Base-by-base conservation (phyloP, 345 rosid genomes). In the Pistacia vera region DNA sequence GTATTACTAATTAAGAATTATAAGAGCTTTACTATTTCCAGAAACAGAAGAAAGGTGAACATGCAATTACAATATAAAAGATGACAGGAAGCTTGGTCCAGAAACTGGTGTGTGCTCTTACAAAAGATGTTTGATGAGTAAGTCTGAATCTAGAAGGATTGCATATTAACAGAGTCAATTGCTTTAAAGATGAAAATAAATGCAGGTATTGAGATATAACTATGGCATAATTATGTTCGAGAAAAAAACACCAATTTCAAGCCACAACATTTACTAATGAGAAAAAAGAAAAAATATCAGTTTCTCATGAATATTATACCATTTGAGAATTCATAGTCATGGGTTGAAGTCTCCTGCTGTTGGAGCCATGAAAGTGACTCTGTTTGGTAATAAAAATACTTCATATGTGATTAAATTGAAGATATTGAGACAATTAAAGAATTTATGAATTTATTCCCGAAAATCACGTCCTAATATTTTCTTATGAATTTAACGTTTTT, bases 91-190 rank as follows among this genome's bases (percentile, higher is more conserved):
- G 87, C 77, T 92, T 80, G 8, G 97, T 93, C 98, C 98, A 90
- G 89, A 91, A 95, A 80, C 95, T 90, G 22, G 86, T 89, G 78
- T 93, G 98, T 7, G 90, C 92, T 83, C 88, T 86, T 56, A 95
- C 97, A 49, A 95, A 93, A 78, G 98, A 95, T 30, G 95, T 94
- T 81, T 93, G 92, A 14, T 93, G 97, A 51, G 98, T 86, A 75
- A 96, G 85, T 86, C 98, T 90, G 87, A 96, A 92, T 77, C 98
- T 90, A 9, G 97, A 90, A 71, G 97, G 94, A 88, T 96, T 96
- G 91, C 60, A 52, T 28, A 69, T 60, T 65, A 82, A 63, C 1
- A 51, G 17, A 28, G 71, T n/a, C 9, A 17, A 72, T 72, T 48
- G 63, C 74, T 66, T 77, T 66, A 73, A 63, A 76, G 52, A 54